These are phyloP conservation scores for Mimosa bimucronata DNA, from an alignment of 306 rosid genomes.

Conservation along the genomic window DNA sequence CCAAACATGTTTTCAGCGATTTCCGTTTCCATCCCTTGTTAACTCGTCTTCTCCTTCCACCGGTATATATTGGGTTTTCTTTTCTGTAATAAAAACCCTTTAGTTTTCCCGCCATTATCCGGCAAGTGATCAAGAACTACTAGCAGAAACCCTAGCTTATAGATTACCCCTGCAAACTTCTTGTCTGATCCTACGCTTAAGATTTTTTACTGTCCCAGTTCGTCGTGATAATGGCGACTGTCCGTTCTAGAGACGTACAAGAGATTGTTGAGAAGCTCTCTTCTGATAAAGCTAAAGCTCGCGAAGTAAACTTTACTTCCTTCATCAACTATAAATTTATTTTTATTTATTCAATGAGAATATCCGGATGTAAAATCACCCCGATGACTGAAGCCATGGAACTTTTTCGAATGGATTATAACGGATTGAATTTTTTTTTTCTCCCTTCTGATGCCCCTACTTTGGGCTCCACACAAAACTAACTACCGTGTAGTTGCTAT, in stretches of 20 bases:
- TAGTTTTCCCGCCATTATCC: constrained; percentile 49
- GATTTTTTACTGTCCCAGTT: constrained; percentile 14
- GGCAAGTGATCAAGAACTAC: constrained; percentile 16
- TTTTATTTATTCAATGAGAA: constrained; percentile 17
- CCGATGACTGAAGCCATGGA: not conserved
- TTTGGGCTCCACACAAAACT: constrained; percentile 6
- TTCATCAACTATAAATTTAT: constrained; percentile 13
- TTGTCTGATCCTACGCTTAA: not conserved
- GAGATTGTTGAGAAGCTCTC: constrained; percentile 81
- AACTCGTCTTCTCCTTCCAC: too few species aligned
- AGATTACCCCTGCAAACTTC: constrained; percentile 1
- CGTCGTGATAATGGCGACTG: constrained; percentile 46
- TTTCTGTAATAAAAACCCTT: too few species aligned
- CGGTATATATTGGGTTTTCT: too few species aligned
- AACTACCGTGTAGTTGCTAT: constrained; percentile 1
- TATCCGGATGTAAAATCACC: not conserved
- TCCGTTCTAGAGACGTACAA: constrained; percentile 72
- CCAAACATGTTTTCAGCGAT: too few species aligned
- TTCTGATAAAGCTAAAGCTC: constrained; percentile 81
- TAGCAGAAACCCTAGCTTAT: constrained; percentile 35
- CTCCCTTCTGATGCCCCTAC: not conserved
- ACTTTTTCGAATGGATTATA: not conserved
- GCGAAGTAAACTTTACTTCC: constrained; percentile 63
- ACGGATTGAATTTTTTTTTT: not conserved
- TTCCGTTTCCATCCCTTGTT: too few species aligned